Evolutionary conservation across 805 yeast species (phyloP).

Genomic region (Yamadazyma sp.): DNA sequence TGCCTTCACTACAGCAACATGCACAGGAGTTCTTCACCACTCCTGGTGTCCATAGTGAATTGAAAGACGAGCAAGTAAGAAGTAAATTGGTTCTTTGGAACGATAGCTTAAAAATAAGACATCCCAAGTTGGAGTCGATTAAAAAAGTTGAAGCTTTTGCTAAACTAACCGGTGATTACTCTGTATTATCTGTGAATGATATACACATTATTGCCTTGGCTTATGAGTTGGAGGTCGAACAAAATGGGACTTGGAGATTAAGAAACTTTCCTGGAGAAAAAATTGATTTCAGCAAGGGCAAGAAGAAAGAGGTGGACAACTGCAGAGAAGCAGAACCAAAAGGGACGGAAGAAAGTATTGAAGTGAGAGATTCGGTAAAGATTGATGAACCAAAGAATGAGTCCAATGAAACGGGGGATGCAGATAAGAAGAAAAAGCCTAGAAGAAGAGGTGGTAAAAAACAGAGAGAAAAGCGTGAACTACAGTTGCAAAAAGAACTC

Average conservation of each 20-base stretch:
- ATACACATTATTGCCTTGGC: constrained; percentile 88
- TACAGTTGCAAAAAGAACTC: constrained; percentile 30
- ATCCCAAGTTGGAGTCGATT: constrained; percentile 68
- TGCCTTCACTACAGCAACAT: constrained; percentile 64
- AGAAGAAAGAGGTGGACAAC: background rate
- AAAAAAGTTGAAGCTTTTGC: constrained; percentile 74
- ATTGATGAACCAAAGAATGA: constrained; percentile 13
- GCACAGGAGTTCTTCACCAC: constrained; percentile 82
- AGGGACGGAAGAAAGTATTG: constrained; percentile 9
- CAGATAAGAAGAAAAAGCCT: constrained; percentile 17
- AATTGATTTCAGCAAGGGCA: constrained; percentile 22
- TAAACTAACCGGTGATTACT: constrained; percentile 84
- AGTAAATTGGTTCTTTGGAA: constrained; percentile 80
- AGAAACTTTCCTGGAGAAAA: constrained; percentile 73
- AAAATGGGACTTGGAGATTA: constrained; percentile 66
- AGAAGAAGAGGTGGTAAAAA: constrained; percentile 67
- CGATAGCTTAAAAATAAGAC: constrained; percentile 65
- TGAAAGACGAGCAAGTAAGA: constrained; percentile 82
- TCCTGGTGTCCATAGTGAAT: constrained; percentile 86
- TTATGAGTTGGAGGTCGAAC: constrained; percentile 78
- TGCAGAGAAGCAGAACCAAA: constrained; percentile 16
- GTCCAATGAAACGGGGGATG: constrained; percentile 8
- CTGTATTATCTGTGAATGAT: constrained; percentile 89
- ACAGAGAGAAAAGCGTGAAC: constrained; percentile 57
- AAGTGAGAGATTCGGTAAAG: constrained; percentile 13